Percentiles rank a stretch among this genome's conserved stretches.
phyloP scores from a whole-genome alignment of 305 asterid genomes.

The Fraxinus baroniana region DNA sequence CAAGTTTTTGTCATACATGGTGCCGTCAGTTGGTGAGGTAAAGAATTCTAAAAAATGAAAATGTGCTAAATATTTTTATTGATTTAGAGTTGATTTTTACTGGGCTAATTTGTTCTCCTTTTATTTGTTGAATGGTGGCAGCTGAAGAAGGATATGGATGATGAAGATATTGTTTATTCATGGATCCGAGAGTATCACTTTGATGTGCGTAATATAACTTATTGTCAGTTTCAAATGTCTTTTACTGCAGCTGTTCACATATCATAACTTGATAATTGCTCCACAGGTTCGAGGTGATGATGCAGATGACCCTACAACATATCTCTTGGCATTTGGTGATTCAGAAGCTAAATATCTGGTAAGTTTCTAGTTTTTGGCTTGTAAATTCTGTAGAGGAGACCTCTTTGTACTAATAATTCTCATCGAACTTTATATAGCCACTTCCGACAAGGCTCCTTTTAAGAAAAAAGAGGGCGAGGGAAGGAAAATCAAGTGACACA shows the following conservation, averaged over 20 bases:
- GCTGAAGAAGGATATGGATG: conserved; percentile 79
- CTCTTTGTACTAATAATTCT: conserved; percentile 10
- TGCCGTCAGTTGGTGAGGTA: conserved; percentile 82
- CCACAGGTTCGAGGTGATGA: conserved; percentile 77
- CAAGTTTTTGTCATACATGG: conserved; percentile 90
- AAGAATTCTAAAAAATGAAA: conserved; percentile 6
- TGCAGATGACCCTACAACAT: conserved; percentile 77
- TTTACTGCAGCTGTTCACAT: conserved; percentile 13
- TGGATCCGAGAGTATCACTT: conserved; percentile 94
- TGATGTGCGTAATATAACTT: conserved; percentile 58
- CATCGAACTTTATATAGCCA: conserved; percentile 43
- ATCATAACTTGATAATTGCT: conserved; percentile 17
- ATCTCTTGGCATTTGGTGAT: conserved; percentile 68
- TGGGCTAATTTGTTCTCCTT: neutral
- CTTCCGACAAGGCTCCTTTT: conserved; percentile 83
- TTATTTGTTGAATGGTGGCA: conserved; percentile 35
- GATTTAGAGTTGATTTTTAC: neutral
- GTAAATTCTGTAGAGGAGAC: neutral
- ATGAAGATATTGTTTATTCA: conserved; percentile 76
- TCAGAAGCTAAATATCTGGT: conserved; percentile 73
- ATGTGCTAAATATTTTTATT: neutral
- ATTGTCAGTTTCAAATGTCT: neutral
- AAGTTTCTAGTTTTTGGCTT: conserved; percentile 13
- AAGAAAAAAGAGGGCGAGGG: conserved; percentile 85
- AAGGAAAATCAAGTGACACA: conserved; percentile 77